phyloP scores from a whole-genome alignment of 371 early-diverging fungal genomes.

The Mortierella sp. region DNA sequence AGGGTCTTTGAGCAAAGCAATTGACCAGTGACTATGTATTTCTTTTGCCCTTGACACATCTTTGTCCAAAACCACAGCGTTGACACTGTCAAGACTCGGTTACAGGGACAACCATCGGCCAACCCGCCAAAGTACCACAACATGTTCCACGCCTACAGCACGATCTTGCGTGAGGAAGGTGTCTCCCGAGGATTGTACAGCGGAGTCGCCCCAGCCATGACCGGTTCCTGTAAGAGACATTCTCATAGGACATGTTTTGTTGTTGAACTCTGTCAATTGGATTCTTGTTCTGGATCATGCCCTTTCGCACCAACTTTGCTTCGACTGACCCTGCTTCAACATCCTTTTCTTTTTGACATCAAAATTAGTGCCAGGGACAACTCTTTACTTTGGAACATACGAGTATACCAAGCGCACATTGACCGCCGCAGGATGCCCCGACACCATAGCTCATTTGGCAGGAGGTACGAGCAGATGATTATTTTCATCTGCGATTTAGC shows the following conservation, averaged over 20 bases:
- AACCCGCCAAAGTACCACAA: conserved; percentile 71
- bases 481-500: background rate
- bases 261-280: background rate
- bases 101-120: conserved; percentile 72
- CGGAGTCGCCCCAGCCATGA: conserved; percentile 80
- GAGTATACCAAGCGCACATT: conserved; percentile 78
- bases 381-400: conserved; percentile 83
- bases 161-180: conserved; percentile 79
- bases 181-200: conserved; percentile 78
- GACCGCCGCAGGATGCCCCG: conserved; percentile 68
- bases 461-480: conserved; percentile 62
- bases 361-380: conserved; percentile 72
- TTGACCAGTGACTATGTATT: too few species aligned
- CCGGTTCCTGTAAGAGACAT: conserved; percentile 73
- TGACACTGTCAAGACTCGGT: conserved; percentile 85
- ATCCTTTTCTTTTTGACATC: background rate
- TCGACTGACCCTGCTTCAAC: background rate
- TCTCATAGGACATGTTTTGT: background rate
- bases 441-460: conserved; percentile 73
- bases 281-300: too few species aligned
- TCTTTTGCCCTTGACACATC: background rate
- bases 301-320: background rate
- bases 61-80: conserved; percentile 57
- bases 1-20: too few species aligned
- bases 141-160: conserved; percentile 75